phyloP scores from a whole-genome alignment of 1,284 basidiomycete species.

The Austroboletus niveus region DNA sequence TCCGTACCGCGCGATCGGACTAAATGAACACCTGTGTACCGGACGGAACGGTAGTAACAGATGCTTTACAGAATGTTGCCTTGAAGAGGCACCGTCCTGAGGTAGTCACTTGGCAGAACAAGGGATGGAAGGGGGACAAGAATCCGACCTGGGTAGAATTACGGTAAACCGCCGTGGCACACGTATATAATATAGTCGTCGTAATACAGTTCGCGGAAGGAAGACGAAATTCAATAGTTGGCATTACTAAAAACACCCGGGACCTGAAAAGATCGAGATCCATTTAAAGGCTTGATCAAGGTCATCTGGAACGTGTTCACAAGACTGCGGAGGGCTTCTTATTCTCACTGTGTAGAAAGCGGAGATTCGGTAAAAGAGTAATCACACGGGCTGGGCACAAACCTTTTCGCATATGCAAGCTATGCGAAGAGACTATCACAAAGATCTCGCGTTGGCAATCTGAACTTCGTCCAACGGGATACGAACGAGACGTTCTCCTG shows the following conservation, averaged over 20 bases:
- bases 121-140: no score
- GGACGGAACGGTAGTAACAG: not conserved
- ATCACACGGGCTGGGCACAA: not conserved
- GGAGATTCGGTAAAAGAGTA: not conserved
- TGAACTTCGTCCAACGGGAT: conserved; percentile 34
- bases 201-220: not conserved
- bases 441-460: conserved; percentile 8
- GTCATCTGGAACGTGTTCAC: not conserved
- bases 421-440: not conserved
- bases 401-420: not conserved
- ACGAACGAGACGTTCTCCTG: conserved; percentile 32
- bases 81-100: no score
- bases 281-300: no score
- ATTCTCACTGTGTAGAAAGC: not conserved
- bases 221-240: not conserved
- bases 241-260: not conserved
- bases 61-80: not conserved
- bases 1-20: conserved; percentile 1
- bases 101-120: no score
- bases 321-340: not conserved
- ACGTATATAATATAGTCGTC: no score
- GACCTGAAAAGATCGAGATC: not conserved
- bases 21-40: not conserved
- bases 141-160: no score
- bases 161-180: no score